Conservation (phyloP, 1,284 basidiomycete genomes). For the Heterobasidion annosum region DNA sequence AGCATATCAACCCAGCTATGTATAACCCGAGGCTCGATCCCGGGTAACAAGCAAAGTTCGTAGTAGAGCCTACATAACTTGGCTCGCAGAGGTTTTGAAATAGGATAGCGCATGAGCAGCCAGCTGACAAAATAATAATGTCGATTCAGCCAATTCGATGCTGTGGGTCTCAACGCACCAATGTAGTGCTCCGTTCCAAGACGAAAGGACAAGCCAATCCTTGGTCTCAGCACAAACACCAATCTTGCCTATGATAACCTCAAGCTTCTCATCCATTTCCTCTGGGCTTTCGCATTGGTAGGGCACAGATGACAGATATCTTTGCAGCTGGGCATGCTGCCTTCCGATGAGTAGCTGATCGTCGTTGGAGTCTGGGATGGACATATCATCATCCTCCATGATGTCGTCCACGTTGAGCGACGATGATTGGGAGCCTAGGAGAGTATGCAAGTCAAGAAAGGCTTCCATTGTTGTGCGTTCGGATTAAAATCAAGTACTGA, state of each 20-base stretch:
- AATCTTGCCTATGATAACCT: slow-evolving; percentile 66
- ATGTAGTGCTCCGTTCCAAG: slow-evolving; percentile 69
- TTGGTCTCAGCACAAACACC: slow-evolving; percentile 66
- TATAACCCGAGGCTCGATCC: slow-evolving; percentile 62
- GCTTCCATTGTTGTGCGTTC: slow-evolving; percentile 10
- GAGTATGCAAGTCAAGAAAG: slow-evolving; percentile 3
- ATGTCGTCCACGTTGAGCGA: slow-evolving; percentile 3
- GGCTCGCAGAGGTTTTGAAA: slow-evolving; percentile 65
- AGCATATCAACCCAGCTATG: slow-evolving; percentile 71
- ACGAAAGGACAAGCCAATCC: slow-evolving; percentile 63
- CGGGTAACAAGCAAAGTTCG: slow-evolving; percentile 67
- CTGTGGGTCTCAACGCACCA: slow-evolving; percentile 36
- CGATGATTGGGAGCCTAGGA: slow-evolving; percentile 3
- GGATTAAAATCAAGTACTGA: slow-evolving; percentile 3
- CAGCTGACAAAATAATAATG: slow-evolving; percentile 40
- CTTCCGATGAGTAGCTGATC: slow-evolving; percentile 34
- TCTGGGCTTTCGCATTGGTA: slow-evolving; percentile 72
- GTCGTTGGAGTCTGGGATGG: slow-evolving; percentile 32
- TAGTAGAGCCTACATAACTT: slow-evolving; percentile 78
- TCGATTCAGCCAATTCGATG: background rate
- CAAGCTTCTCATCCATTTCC: slow-evolving; percentile 70
- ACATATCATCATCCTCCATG: slow-evolving; percentile 48
- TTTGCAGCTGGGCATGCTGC: slow-evolving; percentile 47
- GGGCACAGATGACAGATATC: slow-evolving; percentile 63
- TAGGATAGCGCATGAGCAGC: slow-evolving; percentile 77